phyloP scores from a whole-genome alignment of 2,329 filamentous ascomycete genomes.

The Zymoseptoria passerinii region DNA sequence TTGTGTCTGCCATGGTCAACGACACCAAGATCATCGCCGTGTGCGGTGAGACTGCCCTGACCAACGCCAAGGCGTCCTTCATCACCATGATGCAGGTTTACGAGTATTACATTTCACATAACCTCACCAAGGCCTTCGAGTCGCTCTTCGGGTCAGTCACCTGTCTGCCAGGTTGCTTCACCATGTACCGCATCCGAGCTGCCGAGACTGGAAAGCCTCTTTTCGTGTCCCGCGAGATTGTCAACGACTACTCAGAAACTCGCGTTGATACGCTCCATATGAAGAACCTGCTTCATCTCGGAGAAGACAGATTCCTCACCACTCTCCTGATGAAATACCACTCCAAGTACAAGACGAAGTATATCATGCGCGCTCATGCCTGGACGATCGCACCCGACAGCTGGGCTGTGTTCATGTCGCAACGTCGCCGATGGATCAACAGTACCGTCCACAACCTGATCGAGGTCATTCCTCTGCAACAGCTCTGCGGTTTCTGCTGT shows the following conservation, averaged over 20 bases:
- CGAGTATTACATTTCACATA: conserved; percentile 99
- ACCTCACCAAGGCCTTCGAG: conserved; percentile 93
- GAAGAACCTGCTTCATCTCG: conserved; percentile 94
- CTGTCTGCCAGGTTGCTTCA: conserved; percentile 96
- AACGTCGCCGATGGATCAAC: conserved; percentile 99
- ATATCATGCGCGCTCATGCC: conserved; percentile 81
- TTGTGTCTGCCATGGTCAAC: conserved; percentile 82
- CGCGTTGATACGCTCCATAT: conserved; percentile 97
- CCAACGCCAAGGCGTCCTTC: conserved; percentile 86
- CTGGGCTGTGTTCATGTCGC: conserved; percentile 90
- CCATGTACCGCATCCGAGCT: conserved; percentile 95
- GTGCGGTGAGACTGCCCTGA: conserved; percentile 89
- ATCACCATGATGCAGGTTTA: conserved; percentile 99
- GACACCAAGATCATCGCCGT: conserved; percentile 90
- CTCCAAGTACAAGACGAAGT: conserved; percentile 95
- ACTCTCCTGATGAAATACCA: conserved; percentile 90
- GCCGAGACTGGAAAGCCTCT: conserved; percentile 91
- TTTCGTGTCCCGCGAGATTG: conserved; percentile 87
- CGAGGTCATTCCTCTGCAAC: conserved; percentile 84
- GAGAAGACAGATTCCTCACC: conserved; percentile 95
- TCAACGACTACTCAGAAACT: conserved; percentile 81
- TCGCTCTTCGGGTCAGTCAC: conserved; percentile 95
- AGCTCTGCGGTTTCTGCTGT: conserved; percentile 98
- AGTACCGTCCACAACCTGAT: conserved; percentile 96
- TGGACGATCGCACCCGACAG: conserved; percentile 96